Base-by-base conservation (phyloP, 306 rosid species). In the Castanea mollissima region DNA sequence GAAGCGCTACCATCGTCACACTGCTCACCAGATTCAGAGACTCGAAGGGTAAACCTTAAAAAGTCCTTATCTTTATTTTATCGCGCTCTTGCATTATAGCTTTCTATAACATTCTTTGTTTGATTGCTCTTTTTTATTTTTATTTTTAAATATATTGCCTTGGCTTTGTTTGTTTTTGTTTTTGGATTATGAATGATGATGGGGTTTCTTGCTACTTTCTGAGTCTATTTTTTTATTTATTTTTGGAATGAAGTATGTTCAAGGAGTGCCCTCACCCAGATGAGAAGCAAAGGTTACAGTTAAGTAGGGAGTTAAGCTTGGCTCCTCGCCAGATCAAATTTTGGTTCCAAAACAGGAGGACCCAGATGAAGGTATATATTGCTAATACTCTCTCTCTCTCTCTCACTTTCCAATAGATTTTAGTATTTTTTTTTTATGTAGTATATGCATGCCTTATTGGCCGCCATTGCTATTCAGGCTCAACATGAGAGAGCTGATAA, bases 251-350 rank as follows among this genome's bases (percentile, higher is more conserved):
- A 76, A 93, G 99, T 14, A 79, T 91, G 94, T 95, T 92, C 87
- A 92, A 91, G 81, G 99, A 95, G 62, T 92, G 98, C 80, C 95
- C 95, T 14, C 99, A 95, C 81, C 99, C 99, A 19, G 99, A 95
- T 83, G 99, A 95, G 81, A 95, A 95, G 77, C 99, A 95, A 71
- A 85, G 99, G 75, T 19, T 89, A 70, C 97, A 89, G 82, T 82
- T 95, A 54, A 92, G 99, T 80, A 89, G 99, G 64, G 99, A 95
- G 69, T 74, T 95, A 88, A 92, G 91, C 11, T 86, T 95, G 92
- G 97, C 97, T 34, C 99, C 99, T 70, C 89, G 99, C 56, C 99
- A 95, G 86, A 95, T 95, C 94, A 95, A 95, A 74, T 95, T 95
- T 79, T 95, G 99, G 99, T 95, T 95, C 81, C 99, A 95, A 76